These are phyloP conservation scores for Colletotrichum karsti DNA, from an alignment of 2,329 filamentous ascomycete genomes.

Conservation along the genomic window DNA sequence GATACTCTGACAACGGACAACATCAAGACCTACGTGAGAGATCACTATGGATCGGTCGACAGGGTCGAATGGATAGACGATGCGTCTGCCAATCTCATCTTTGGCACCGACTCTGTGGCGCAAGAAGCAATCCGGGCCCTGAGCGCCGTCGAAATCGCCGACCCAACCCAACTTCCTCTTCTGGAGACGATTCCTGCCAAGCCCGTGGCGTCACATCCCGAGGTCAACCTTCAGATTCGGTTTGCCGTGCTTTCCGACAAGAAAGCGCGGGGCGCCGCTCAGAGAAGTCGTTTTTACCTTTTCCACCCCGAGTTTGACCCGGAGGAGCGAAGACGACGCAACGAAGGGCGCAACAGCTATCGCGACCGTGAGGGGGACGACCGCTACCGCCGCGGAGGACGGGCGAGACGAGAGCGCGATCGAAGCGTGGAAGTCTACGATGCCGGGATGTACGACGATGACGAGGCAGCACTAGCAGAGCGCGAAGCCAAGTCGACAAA, in stretches of 20 bases:
- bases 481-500: slow-evolving; percentile 39
- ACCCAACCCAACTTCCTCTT: slow-evolving; percentile 63
- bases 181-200: slow-evolving; percentile 77
- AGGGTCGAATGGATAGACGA: slow-evolving; percentile 96
- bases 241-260: slow-evolving; percentile 79
- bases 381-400: slow-evolving; percentile 43
- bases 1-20: slow-evolving; percentile 83
- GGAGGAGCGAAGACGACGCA: slow-evolving; percentile 71
- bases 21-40: slow-evolving; percentile 77
- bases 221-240: slow-evolving; percentile 75
- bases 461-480: slow-evolving; percentile 47
- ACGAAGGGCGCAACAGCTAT: slow-evolving; percentile 68
- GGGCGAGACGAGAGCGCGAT: slow-evolving; percentile 54
- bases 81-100: slow-evolving; percentile 86
- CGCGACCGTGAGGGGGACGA: slow-evolving; percentile 61
- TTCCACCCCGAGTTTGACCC: slow-evolving; percentile 90
- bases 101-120: slow-evolving; percentile 63
- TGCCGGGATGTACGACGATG: slow-evolving; percentile 86
- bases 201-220: slow-evolving; percentile 71
- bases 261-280: slow-evolving; percentile 81
- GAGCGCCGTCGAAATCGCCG: slow-evolving; percentile 58
- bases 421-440: slow-evolving; percentile 67
- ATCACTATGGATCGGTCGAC: slow-evolving; percentile 69
- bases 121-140: slow-evolving; percentile 64
- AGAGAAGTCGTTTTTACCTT: slow-evolving; percentile 90